Percentiles rank a stretch among this genome's conserved stretches.
Evolutionary conservation across 768 basidiomycete genomes (phyloP).

Genomic region (Russula compacta): DNA sequence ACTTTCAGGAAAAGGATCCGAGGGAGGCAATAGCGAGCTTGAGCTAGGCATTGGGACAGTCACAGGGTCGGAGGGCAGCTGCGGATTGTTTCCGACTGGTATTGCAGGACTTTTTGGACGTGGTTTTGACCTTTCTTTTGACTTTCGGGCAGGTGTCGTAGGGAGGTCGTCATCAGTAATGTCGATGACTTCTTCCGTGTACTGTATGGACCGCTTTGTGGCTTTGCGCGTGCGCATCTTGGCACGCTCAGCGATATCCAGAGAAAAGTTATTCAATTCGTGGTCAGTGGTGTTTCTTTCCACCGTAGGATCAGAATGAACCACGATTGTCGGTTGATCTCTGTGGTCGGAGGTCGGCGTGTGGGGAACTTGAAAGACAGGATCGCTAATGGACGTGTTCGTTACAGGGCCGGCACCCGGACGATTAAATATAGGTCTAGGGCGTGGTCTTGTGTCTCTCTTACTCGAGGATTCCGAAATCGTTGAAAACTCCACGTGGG

Average conservation of each 20-base stretch:
- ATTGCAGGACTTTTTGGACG: conserved; percentile 14
- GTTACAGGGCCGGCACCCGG: not conserved
- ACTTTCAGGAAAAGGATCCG: conserved; percentile 21
- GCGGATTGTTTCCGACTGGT: conserved; percentile 9
- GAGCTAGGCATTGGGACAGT: conserved; percentile 22
- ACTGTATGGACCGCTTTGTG: conserved; percentile 5
- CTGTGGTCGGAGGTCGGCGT: conserved; percentile 4
- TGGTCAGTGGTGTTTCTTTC: not conserved
- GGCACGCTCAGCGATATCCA: conserved; percentile 28
- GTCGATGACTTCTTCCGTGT: conserved; percentile 23
- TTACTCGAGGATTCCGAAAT: conserved; percentile 11
- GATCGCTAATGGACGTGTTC: conserved; percentile 9
- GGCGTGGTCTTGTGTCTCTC: conserved; percentile 7
- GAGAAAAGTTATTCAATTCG: conserved; percentile 13
- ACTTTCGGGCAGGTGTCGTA: conserved; percentile 13
- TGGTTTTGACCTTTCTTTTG: conserved; percentile 8
- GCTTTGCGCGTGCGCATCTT: conserved; percentile 26
- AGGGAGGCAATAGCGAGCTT: conserved; percentile 24
- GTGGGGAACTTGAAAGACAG: conserved; percentile 1
- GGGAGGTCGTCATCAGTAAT: conserved; percentile 27
- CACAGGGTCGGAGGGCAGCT: conserved; percentile 15
- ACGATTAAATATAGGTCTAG: conserved; percentile 14
- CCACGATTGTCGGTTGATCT: not conserved
- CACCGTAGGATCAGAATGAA: not conserved
- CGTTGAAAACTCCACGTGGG: not conserved